Conservation (phyloP, 495 filamentous ascomycete genomes). For the Aspergillus egyptiacus region DNA sequence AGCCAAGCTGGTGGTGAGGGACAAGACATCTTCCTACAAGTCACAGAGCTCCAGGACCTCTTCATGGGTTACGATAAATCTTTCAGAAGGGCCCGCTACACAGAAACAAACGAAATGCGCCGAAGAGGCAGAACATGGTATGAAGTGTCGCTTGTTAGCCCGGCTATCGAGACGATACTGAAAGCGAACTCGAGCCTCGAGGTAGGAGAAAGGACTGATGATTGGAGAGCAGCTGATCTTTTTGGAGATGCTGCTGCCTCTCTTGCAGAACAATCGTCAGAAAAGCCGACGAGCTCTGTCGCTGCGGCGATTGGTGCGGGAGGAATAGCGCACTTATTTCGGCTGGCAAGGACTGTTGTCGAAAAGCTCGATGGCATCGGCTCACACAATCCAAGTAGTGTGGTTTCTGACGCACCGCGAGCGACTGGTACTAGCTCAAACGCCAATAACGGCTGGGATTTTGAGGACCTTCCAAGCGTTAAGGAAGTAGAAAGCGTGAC, state of each 20-base stretch:
- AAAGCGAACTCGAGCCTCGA: slow-evolving; percentile 26
- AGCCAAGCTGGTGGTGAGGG: not conserved
- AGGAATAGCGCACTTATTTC: slow-evolving; percentile 29
- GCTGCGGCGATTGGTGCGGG: slow-evolving; percentile 24
- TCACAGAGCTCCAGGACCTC: slow-evolving; percentile 41
- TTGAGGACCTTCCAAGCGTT: slow-evolving; percentile 18
- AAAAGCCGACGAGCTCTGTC: slow-evolving; percentile 7
- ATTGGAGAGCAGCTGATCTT: slow-evolving; percentile 25
- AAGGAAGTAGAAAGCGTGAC: slow-evolving; percentile 18
- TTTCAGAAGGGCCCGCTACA: slow-evolving; percentile 25
- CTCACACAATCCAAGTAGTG: slow-evolving; percentile 17
- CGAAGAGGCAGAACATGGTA: slow-evolving; percentile 39
- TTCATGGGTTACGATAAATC: slow-evolving; percentile 8
- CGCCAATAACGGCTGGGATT: slow-evolving; percentile 4
- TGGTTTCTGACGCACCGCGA: not conserved
- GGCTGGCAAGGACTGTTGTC: slow-evolving; percentile 27
- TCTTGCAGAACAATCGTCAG: not conserved
- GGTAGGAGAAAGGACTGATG: slow-evolving; percentile 27
- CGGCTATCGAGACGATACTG: slow-evolving; percentile 23
- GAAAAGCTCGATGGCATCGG: slow-evolving; percentile 35
- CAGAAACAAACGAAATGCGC: slow-evolving; percentile 24
- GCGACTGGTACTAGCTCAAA: not conserved
- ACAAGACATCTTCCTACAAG: slow-evolving; percentile 29
- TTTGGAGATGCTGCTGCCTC: slow-evolving; percentile 20
- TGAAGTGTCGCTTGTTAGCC: slow-evolving; percentile 33